phyloP scores from a whole-genome alignment of 331 rosid species.

The Ulmus americana region DNA sequence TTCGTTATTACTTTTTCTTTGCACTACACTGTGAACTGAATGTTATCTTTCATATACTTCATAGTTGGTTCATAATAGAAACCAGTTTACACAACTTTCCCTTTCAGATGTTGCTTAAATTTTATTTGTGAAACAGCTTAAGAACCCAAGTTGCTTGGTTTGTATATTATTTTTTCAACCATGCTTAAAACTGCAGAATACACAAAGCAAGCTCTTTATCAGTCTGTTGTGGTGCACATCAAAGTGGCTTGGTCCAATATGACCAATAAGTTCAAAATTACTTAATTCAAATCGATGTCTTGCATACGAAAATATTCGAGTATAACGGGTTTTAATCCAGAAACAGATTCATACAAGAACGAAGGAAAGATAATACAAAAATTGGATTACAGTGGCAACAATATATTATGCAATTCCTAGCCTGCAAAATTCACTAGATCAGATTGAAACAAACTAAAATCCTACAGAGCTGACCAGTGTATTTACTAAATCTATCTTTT shows the following conservation, averaged over 20 bases:
- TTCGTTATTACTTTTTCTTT: conserved; percentile 55
- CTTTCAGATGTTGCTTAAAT: conserved; percentile 7
- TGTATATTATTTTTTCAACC: no score
- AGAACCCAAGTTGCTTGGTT: neutral
- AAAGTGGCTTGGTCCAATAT: no score
- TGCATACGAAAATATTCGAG: no score
- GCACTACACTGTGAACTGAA: conserved; percentile 24
- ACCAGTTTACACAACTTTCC: conserved; percentile 21
- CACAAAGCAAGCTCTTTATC: no score
- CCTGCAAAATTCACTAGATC: conserved; percentile 9
- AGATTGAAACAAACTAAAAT: conserved; percentile 16
- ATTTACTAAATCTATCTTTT: neutral
- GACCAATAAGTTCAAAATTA: no score
- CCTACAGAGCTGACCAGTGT: conserved; percentile 9
- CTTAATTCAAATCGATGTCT: no score
- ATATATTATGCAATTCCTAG: neutral
- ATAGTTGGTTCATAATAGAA: conserved; percentile 22
- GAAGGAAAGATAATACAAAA: neutral
- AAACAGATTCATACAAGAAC: no score
- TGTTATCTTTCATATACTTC: conserved; percentile 29
- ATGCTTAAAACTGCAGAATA: no score
- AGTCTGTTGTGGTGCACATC: no score
- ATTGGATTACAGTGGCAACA: neutral
- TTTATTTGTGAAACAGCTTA: neutral
- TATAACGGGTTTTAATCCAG: no score